Percentiles rank a stretch among this genome's conserved stretches.
Conservation (phyloP, 805 yeast genomes). For the Alloascoidea hylecoeti region DNA sequence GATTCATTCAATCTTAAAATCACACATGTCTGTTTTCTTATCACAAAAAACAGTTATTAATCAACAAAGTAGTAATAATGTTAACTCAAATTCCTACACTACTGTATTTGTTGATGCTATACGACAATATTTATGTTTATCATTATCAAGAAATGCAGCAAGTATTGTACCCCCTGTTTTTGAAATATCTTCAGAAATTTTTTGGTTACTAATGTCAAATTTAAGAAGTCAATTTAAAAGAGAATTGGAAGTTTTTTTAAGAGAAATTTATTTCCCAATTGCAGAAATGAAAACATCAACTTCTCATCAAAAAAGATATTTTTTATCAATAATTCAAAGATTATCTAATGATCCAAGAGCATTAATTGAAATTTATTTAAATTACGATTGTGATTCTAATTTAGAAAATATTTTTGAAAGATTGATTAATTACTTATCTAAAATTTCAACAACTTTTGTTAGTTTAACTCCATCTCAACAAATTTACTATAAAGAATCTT, state of each 20-base stretch:
- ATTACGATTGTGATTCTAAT: conserved; percentile 83
- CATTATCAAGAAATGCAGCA: conserved; percentile 85
- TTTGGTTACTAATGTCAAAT: conserved; percentile 78
- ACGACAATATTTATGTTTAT: conserved; percentile 69
- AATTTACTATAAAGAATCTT: conserved; percentile 26
- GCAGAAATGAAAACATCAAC: conserved; percentile 87
- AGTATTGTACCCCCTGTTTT: conserved; percentile 84
- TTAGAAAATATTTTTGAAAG: conserved; percentile 80
- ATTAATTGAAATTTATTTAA: conserved; percentile 81
- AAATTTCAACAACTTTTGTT: conserved; percentile 56
- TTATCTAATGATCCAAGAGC: conserved; percentile 82
- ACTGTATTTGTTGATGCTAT: conserved; percentile 64
- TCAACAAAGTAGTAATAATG: conserved; percentile 30
- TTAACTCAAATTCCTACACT: no score
- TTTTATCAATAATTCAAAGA: conserved; percentile 67
- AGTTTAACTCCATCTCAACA: conserved; percentile 61
- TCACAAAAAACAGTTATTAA: conserved; percentile 37
- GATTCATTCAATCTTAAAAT: conserved; percentile 71
- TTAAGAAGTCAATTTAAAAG: conserved; percentile 79
- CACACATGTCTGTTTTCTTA: conserved; percentile 71
- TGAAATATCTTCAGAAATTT: conserved; percentile 83
- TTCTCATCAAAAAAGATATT: conserved; percentile 82
- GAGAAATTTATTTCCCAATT: conserved; percentile 88
- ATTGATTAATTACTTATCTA: conserved; percentile 61
- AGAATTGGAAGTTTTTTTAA: conserved; percentile 88